These are phyloP conservation scores for Cymbidium sinense DNA, from an alignment of 106 monocot species.

Conservation along the genomic window DNA sequence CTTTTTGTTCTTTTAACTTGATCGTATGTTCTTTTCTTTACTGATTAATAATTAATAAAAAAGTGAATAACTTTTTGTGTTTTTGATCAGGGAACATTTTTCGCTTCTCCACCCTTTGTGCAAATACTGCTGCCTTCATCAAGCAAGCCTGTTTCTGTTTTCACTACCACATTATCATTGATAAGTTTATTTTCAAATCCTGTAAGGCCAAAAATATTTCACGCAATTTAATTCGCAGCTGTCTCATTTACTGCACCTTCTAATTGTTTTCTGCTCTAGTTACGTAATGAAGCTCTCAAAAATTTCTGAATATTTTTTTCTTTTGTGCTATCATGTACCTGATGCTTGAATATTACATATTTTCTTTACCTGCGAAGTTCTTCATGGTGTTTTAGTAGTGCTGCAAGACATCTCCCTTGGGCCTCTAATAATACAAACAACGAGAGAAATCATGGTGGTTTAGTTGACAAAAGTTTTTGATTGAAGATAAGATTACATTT, in stretches of 20 bases:
- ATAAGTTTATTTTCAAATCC: conserved; percentile 52
- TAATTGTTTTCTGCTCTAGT: not conserved
- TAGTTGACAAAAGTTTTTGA: no score
- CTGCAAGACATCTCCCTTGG: not conserved
- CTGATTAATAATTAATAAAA: not conserved
- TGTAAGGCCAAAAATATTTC: conserved; percentile 34
- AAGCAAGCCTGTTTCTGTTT: conserved; percentile 45
- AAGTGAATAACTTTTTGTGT: conserved; percentile 5
- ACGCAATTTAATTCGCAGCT: not conserved
- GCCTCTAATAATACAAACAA: not conserved
- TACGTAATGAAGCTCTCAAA: not conserved
- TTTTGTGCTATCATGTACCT: not conserved
- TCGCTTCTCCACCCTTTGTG: conserved; percentile 38
- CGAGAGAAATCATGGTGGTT: no score
- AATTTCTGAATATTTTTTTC: not conserved
- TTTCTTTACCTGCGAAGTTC: not conserved
- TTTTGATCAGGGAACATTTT: conserved; percentile 37
- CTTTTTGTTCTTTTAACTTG: not conserved
- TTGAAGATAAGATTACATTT: no score
- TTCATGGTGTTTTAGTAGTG: not conserved
- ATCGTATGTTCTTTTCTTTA: not conserved
- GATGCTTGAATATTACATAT: not conserved
- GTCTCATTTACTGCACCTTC: not conserved
- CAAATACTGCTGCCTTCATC: conserved; percentile 51
- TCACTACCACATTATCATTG: conserved; percentile 38